Evolutionary conservation across 805 yeast species (phyloP).

Genomic region (Komagataella phaffii): DNA sequence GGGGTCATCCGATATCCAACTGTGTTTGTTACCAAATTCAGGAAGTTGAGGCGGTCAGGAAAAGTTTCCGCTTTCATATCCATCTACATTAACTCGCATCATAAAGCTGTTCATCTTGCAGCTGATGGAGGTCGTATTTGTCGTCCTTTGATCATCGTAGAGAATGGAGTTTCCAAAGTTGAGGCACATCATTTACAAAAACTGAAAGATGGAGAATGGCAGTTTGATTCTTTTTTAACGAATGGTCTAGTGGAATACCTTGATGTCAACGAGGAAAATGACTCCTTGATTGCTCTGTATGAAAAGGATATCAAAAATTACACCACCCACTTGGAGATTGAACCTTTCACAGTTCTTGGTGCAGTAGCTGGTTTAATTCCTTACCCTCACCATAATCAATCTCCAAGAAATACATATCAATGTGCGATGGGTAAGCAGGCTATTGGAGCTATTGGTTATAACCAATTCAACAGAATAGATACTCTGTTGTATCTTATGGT

Average conservation of each 20-base stretch:
- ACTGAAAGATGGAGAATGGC: constrained; percentile 57
- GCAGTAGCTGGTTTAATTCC: constrained; percentile 92
- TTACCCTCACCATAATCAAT: constrained; percentile 85
- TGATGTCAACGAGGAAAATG: constrained; percentile 96
- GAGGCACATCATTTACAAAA: constrained; percentile 52
- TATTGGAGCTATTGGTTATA: constrained; percentile 97
- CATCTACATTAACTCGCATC: constrained; percentile 81
- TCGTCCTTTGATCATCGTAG: constrained; percentile 87
- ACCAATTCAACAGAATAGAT: constrained; percentile 91
- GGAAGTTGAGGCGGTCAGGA: constrained; percentile 73
- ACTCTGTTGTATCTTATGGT: constrained; percentile 89
- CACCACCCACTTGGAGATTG: constrained; percentile 88
- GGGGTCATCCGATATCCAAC: constrained; percentile 84
- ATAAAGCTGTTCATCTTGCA: constrained; percentile 89
- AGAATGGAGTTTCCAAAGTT: constrained; percentile 58
- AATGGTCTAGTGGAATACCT: constrained; percentile 87
- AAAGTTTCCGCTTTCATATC: constrained; percentile 84
- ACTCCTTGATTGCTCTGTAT: constrained; percentile 81
- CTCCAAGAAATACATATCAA: constrained; percentile 86
- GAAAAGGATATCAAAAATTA: constrained; percentile 46
- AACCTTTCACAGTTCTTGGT: constrained; percentile 84
- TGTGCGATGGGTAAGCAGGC: constrained; percentile 99
- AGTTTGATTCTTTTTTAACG: constrained; percentile 80
- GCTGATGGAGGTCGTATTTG: constrained; percentile 99
- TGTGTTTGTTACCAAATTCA: constrained; percentile 67